Conservation (phyloP, 2,329 filamentous ascomycete species). For the Alternaria rosae region DNA sequence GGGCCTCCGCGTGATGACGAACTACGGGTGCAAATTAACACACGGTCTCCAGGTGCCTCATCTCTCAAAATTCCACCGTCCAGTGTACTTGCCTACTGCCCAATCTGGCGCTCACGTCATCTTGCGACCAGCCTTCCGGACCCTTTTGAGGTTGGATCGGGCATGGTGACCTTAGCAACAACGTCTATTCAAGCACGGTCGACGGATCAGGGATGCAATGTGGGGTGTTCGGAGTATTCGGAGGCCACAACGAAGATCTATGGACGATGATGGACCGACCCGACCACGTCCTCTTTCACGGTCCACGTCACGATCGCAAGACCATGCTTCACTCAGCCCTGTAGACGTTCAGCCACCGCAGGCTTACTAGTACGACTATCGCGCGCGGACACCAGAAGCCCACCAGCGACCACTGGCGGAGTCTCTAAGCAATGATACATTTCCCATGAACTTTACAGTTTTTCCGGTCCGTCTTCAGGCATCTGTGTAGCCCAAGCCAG, state of each 20-base stretch:
- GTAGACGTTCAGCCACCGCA: neutral
- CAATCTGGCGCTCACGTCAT: slow-evolving; percentile 3
- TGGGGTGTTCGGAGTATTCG: neutral
- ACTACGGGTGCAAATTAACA: neutral
- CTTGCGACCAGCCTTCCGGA: neutral
- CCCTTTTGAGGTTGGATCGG: neutral
- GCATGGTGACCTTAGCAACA: neutral
- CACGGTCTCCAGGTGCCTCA: neutral
- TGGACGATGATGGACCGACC: neutral
- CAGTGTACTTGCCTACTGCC: neutral
- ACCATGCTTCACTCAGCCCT: neutral
- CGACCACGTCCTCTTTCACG: neutral
- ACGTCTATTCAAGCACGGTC: neutral
- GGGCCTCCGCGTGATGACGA: neutral
- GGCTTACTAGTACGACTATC: neutral
- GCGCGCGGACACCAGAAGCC: neutral
- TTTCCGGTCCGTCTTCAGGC: neutral
- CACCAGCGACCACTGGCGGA: neutral
- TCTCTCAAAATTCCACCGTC: neutral
- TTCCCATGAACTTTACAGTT: neutral
- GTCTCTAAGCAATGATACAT: neutral
- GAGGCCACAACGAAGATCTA: neutral
- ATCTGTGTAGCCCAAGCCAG: neutral
- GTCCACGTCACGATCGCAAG: neutral
- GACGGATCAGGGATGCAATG: neutral